Percentiles rank a stretch among this genome's conserved stretches.
phyloP scores from a whole-genome alignment of 1,284 basidiomycete genomes.

The Golubevia pallescens region DNA sequence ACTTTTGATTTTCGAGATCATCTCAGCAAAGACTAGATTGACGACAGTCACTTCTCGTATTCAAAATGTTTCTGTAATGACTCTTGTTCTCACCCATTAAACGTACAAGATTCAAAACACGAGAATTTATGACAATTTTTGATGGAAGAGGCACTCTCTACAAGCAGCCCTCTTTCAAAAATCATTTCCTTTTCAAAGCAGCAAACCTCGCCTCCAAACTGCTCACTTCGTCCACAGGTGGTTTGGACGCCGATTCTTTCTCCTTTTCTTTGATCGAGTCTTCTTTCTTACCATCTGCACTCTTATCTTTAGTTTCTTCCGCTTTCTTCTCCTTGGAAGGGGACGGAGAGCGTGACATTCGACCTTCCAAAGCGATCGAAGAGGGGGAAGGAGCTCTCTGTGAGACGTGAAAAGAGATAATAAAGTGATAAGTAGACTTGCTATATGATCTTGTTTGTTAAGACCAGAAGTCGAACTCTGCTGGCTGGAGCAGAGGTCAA shows the following conservation, averaged over 20 bases:
- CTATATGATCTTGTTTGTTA: neutral
- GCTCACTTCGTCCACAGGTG: too few species aligned
- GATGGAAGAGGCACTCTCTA: too few species aligned
- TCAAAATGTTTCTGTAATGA: too few species aligned
- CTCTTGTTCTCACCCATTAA: too few species aligned
- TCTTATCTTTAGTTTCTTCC: slow-evolving; percentile 2
- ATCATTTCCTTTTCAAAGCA: slow-evolving; percentile 14
- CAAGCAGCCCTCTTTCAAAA: too few species aligned
- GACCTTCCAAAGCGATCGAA: neutral
- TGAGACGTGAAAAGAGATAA: neutral
- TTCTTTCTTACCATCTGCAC: slow-evolving; percentile 3
- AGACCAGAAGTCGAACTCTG: neutral
- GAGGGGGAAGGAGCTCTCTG: neutral
- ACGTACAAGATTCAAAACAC: too few species aligned
- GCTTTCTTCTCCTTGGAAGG: slow-evolving; percentile 6
- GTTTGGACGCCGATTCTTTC: too few species aligned
- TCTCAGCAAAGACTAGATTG: too few species aligned
- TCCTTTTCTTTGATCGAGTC: neutral
- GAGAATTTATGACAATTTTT: too few species aligned
- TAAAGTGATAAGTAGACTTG: neutral
- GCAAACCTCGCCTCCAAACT: slow-evolving; percentile 13
- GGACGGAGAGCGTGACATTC: neutral
- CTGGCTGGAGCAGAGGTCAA: neutral
- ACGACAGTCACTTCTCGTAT: too few species aligned
- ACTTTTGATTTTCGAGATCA: too few species aligned